Percentiles rank a stretch among this genome's conserved stretches.
These are phyloP conservation scores for Trichoderma gamsii DNA, from an alignment of 495 filamentous ascomycete genomes.

Conservation along the genomic window DNA sequence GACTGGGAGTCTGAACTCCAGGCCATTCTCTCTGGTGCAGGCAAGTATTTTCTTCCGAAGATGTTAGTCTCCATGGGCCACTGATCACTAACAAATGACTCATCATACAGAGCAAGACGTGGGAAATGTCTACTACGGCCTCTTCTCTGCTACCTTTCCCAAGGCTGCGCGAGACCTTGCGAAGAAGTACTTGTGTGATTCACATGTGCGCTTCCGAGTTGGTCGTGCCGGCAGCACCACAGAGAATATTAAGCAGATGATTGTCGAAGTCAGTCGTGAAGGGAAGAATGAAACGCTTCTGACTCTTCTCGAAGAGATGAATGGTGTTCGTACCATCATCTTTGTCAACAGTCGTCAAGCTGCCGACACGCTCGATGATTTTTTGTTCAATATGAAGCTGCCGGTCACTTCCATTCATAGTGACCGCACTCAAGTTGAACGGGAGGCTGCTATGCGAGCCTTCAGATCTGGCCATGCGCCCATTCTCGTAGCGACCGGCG, in stretches of 20 bases:
- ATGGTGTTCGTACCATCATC: slow-evolving; percentile 75
- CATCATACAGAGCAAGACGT: slow-evolving; percentile 61
- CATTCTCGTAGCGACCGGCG: slow-evolving; percentile 76
- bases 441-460: slow-evolving; percentile 85
- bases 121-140: slow-evolving; percentile 71
- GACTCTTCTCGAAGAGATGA: slow-evolving; percentile 62
- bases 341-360: slow-evolving; percentile 77
- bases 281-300: slow-evolving; percentile 64
- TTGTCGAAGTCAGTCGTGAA: slow-evolving; percentile 55
- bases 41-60: slow-evolving; percentile 39
- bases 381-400: slow-evolving; percentile 67
- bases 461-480: slow-evolving; percentile 71
- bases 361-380: slow-evolving; percentile 82
- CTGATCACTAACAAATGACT: background rate
- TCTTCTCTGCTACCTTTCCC: slow-evolving; percentile 94
- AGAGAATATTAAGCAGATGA: slow-evolving; percentile 68
- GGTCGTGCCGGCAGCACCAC: slow-evolving; percentile 79
- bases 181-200: slow-evolving; percentile 59
- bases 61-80: slow-evolving; percentile 21
- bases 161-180: slow-evolving; percentile 70
- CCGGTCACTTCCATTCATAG: slow-evolving; percentile 82
- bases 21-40: slow-evolving; percentile 68
- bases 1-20: slow-evolving; percentile 70
- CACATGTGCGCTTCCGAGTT: slow-evolving; percentile 71
- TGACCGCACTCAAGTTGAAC: slow-evolving; percentile 83